Conservation (phyloP, 2,329 filamentous ascomycete species). For the Aspergillus sp. region DNA sequence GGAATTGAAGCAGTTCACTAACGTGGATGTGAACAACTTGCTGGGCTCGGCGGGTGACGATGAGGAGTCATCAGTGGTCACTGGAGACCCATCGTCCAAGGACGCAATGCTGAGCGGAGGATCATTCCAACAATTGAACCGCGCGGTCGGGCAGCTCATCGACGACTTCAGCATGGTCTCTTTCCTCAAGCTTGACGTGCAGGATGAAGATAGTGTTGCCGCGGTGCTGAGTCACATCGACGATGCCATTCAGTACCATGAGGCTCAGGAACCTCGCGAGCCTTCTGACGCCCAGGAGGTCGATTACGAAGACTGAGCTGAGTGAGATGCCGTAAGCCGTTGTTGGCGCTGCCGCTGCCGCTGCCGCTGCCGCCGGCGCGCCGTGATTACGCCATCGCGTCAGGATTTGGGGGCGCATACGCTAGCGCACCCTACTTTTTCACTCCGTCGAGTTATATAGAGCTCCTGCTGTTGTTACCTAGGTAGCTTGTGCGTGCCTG, state of each 20-base stretch:
- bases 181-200: constrained; percentile 84
- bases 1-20: constrained; percentile 86
- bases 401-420: background rate
- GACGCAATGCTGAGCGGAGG: constrained; percentile 75
- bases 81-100: constrained; percentile 64
- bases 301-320: constrained; percentile 47
- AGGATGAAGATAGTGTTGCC: constrained; percentile 88
- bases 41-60: constrained; percentile 63
- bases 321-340: no score
- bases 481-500: background rate
- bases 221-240: constrained; percentile 88
- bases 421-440: background rate
- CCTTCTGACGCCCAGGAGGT: constrained; percentile 66
- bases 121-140: constrained; percentile 80
- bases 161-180: constrained; percentile 99
- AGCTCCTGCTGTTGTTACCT: background rate
- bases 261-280: constrained; percentile 88
- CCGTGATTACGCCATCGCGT: background rate
- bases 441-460: background rate
- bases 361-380: no score
- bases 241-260: constrained; percentile 89
- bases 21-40: constrained; percentile 78
- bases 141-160: constrained; percentile 85
- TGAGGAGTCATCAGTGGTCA: constrained; percentile 50
- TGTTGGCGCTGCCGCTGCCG: no score